phyloP scores from a whole-genome alignment of 495 filamentous ascomycete species.

The Coniosporium apollinis region DNA sequence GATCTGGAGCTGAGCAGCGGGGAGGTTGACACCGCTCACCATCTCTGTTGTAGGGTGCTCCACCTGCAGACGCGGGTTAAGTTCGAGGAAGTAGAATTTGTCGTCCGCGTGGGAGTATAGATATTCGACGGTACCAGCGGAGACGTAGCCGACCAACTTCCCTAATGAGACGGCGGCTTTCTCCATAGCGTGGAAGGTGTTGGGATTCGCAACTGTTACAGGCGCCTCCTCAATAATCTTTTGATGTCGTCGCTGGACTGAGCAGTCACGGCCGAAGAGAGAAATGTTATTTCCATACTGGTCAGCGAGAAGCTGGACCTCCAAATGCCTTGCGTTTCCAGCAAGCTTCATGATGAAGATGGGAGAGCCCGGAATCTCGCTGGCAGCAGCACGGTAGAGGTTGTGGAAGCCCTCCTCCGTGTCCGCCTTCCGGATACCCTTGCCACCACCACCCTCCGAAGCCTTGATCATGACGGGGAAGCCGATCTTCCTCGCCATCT shows the following conservation, averaged over 20 bases:
- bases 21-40: slow-evolving; percentile 94
- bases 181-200: slow-evolving; percentile 92
- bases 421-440: slow-evolving; percentile 95
- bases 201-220: slow-evolving; percentile 78
- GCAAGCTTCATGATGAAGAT: slow-evolving; percentile 99
- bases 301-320: slow-evolving; percentile 93
- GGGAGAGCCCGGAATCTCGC: slow-evolving; percentile 95
- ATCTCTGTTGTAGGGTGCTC: slow-evolving; percentile 99
- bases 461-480: slow-evolving; percentile 99
- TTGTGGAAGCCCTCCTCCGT: slow-evolving; percentile 64
- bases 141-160: slow-evolving; percentile 91
- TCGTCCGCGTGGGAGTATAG: slow-evolving; percentile 96
- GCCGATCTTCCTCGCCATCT: slow-evolving; percentile 75
- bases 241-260: slow-evolving; percentile 94
- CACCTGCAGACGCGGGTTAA: slow-evolving; percentile 96
- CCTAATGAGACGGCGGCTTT: slow-evolving; percentile 89
- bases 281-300: slow-evolving; percentile 99
- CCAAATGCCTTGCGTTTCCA: slow-evolving; percentile 88
- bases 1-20: slow-evolving; percentile 93
- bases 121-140: slow-evolving; percentile 96
- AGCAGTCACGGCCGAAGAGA: slow-evolving; percentile 95
- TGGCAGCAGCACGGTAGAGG: slow-evolving; percentile 87
- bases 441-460: slow-evolving; percentile 98
- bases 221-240: slow-evolving; percentile 99
- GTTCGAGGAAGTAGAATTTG: slow-evolving; percentile 98